phyloP scores from a whole-genome alignment of 208 protist genomes.

The Leishmania lainsoni region DNA sequence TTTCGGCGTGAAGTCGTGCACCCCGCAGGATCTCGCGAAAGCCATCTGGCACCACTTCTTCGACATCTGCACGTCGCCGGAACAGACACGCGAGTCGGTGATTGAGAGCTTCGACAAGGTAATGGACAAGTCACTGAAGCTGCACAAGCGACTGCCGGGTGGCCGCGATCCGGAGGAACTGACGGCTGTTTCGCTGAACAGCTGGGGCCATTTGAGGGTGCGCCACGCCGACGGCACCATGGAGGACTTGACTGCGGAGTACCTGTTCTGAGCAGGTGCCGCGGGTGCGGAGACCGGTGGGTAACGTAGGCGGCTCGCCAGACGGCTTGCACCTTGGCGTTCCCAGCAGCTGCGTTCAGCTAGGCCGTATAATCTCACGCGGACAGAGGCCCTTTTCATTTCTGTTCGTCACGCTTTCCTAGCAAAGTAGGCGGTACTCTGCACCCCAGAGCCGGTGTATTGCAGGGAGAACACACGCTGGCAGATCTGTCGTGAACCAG shows the following conservation, averaged over 20 bases:
- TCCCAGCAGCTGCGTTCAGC: not conserved
- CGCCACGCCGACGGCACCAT: constrained; percentile 38
- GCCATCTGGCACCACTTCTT: constrained; percentile 51
- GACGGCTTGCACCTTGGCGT: not conserved
- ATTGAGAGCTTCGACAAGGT: constrained; percentile 49
- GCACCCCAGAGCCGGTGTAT: not conserved
- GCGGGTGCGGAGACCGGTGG: not conserved
- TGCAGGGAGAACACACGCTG: not conserved
- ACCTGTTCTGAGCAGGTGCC: constrained; percentile 49
- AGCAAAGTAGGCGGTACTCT: not conserved
- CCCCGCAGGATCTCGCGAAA: constrained; percentile 36
- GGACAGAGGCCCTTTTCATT: not conserved
- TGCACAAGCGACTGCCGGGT: constrained; percentile 43
- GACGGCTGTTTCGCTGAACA: constrained; percentile 49
- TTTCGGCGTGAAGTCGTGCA: constrained; percentile 10
- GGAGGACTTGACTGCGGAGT: constrained; percentile 59
- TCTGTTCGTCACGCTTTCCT: not conserved
- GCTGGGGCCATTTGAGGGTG: constrained; percentile 66
- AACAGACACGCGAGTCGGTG: constrained; percentile 27
- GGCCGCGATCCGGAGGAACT: constrained; percentile 52
- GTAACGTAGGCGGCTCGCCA: not conserved
- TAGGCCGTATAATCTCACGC: not conserved
- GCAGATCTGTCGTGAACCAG: not conserved
- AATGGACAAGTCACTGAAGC: constrained; percentile 45
- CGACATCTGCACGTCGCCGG: constrained; percentile 21